Conservation (phyloP, 768 basidiomycete species). For the Plicaturopsis crispa region DNA sequence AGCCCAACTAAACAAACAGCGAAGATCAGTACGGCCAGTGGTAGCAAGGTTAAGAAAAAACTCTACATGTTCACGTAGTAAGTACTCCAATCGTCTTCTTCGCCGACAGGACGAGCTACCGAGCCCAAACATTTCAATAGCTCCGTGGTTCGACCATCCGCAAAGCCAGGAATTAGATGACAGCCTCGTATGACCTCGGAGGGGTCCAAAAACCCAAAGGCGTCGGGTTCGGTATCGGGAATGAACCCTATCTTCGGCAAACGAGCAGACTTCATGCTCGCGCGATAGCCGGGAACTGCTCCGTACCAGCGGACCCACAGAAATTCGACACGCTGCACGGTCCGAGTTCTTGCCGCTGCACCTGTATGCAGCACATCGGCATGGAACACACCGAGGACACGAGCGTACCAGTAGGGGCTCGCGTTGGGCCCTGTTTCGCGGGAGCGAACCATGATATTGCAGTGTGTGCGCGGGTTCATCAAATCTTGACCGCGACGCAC, state of each 20-base stretch:
- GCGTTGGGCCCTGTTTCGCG: constrained; percentile 1
- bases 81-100: constrained; percentile 16
- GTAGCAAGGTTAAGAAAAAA: too few species aligned
- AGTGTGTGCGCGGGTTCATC: constrained; percentile 9
- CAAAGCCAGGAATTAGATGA: constrained; percentile 25
- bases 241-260: constrained; percentile 24
- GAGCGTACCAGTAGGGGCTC: constrained; percentile 19
- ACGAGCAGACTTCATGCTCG: constrained; percentile 9
- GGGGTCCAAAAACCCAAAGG: constrained; percentile 30
- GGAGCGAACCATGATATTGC: constrained; percentile 12
- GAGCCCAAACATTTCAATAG: constrained; percentile 2
- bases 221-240: constrained; percentile 15
- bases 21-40: too few species aligned
- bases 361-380: constrained; percentile 8
- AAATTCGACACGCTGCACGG: constrained; percentile 18
- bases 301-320: constrained; percentile 35
- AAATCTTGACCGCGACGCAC: constrained; percentile 12
- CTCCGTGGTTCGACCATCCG: constrained; percentile 13
- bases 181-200: constrained; percentile 14
- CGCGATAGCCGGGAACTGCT: constrained; percentile 11
- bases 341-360: neutral
- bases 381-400: constrained; percentile 15
- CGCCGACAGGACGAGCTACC: neutral
- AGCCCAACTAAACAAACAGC: constrained; percentile 28
- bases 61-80: constrained; percentile 33